Evolutionary conservation across 2,329 filamentous ascomycete species (phyloP).

Genomic region (Plenodomus biglobosus): DNA sequence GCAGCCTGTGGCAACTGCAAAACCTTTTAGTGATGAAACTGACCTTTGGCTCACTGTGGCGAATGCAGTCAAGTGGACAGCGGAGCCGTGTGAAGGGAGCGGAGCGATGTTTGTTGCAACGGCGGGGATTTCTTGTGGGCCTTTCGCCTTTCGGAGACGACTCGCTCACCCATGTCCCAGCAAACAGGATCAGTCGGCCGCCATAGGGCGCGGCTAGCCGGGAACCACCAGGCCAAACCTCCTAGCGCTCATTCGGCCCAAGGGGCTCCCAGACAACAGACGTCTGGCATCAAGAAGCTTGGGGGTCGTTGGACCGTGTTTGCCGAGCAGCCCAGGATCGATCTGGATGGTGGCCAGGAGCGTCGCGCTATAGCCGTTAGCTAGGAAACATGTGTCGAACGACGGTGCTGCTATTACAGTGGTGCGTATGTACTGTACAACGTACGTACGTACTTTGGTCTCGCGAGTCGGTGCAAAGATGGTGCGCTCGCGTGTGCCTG

Average conservation of each 20-base stretch:
- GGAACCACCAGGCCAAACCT: background rate
- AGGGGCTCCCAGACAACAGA: background rate
- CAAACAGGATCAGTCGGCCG: background rate
- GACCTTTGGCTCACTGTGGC: background rate
- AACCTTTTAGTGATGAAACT: background rate
- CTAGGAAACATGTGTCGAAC: no score
- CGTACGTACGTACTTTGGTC: background rate
- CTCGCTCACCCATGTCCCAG: slow-evolving; percentile 1
- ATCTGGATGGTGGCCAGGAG: no score
- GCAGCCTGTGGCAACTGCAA: background rate
- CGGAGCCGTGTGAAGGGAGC: background rate
- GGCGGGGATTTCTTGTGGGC: slow-evolving; percentile 9
- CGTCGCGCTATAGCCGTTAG: no score
- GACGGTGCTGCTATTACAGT: no score
- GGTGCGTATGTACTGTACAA: no score
- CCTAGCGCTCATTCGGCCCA: background rate
- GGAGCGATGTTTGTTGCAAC: slow-evolving; percentile 3
- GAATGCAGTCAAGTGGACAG: background rate
- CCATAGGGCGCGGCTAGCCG: background rate
- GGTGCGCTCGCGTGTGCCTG: no score
- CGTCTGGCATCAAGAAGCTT: background rate
- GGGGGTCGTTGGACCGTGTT: background rate
- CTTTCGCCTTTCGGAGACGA: background rate
- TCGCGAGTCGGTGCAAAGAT: background rate
- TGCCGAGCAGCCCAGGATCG: background rate